A percentile compares a stretch with the other conserved stretches of the same genome.
Evolutionary conservation across 192 early-diverging fungal species (phyloP).

Genomic region (Podila minutissima): DNA sequence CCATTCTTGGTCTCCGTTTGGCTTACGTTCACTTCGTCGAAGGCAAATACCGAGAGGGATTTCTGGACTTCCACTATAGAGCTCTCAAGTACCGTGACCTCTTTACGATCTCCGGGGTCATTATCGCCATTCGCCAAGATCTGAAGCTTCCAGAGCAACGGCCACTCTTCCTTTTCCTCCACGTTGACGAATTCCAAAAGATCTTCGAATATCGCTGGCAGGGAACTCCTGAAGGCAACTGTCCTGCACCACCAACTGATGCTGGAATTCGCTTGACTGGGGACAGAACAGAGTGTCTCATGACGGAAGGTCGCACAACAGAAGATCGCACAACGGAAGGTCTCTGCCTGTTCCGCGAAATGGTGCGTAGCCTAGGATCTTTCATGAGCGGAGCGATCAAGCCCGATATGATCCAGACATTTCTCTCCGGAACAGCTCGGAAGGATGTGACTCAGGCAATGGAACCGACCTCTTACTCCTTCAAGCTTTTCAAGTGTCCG

Average conservation of each 20-base stretch:
- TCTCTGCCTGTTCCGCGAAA: constrained; percentile 9
- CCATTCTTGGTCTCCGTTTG: constrained; percentile 14
- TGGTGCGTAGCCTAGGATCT: constrained; percentile 13
- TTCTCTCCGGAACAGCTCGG: constrained; percentile 24
- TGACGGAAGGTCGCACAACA: background rate
- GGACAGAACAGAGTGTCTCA: too few relatives aligned
- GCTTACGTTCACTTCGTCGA: constrained; percentile 18
- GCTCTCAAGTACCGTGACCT: background rate
- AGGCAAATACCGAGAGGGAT: constrained; percentile 5
- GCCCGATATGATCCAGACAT: constrained; percentile 18
- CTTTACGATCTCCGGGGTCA: background rate
- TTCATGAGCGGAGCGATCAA: constrained; percentile 11
- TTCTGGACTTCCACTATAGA: constrained; percentile 1
- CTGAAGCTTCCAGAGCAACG: constrained; percentile 1
- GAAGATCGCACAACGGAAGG: background rate
- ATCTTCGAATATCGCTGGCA: background rate
- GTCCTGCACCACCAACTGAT: too few relatives aligned
- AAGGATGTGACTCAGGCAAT: constrained; percentile 6
- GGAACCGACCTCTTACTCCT: constrained; percentile 22
- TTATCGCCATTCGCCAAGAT: constrained; percentile 10
- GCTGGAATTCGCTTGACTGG: too few relatives aligned
- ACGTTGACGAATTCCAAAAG: constrained; percentile 21
- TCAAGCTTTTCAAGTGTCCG: constrained; percentile 18
- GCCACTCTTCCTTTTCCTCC: constrained; percentile 18
- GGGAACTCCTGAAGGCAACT: too few relatives aligned